phyloP scores from a whole-genome alignment of 139 green algal species.

The Chlamydomonas sphaeroides region DNA sequence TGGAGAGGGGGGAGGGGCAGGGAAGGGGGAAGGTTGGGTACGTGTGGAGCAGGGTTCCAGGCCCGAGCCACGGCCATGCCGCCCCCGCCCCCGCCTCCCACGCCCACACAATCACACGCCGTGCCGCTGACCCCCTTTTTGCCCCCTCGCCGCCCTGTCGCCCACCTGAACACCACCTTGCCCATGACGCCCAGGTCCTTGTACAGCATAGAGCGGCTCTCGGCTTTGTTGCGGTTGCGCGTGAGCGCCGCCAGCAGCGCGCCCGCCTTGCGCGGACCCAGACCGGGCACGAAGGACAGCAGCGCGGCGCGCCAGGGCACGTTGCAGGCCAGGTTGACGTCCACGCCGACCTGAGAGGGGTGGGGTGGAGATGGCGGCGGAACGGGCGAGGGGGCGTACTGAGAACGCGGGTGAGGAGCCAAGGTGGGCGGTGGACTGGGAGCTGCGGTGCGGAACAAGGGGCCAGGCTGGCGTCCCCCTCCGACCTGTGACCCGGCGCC shows the following conservation, averaged over 20 bases:
- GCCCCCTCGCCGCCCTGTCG: no score
- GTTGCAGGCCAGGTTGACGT: conserved; percentile 85
- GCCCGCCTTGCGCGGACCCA: conserved; percentile 89
- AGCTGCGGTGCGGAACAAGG: no score
- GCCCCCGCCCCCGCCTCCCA: background rate
- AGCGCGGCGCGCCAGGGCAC: conserved; percentile 74
- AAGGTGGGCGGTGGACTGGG: no score
- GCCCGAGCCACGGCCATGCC: background rate
- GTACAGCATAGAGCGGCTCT: conserved; percentile 60
- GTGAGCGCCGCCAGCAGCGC: conserved; percentile 71
- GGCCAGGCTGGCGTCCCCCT: no score
- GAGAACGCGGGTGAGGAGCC: no score
- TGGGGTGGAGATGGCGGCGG: no score
- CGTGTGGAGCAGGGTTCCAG: no score
- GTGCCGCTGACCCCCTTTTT: background rate
- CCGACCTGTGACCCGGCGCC: no score
- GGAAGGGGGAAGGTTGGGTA: no score
- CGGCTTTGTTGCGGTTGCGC: conserved; percentile 61
- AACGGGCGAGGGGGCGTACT: no score
- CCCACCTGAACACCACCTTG: conserved; percentile 67
- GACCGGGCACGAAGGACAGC: conserved; percentile 87
- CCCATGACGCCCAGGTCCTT: conserved; percentile 64
- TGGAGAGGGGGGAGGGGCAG: background rate
- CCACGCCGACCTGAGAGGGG: conserved; percentile 74
- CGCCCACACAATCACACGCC: background rate